Base-by-base conservation (phyloP, 2,329 filamentous ascomycete genomes). In the Dactylonectria macrodidyma region DNA sequence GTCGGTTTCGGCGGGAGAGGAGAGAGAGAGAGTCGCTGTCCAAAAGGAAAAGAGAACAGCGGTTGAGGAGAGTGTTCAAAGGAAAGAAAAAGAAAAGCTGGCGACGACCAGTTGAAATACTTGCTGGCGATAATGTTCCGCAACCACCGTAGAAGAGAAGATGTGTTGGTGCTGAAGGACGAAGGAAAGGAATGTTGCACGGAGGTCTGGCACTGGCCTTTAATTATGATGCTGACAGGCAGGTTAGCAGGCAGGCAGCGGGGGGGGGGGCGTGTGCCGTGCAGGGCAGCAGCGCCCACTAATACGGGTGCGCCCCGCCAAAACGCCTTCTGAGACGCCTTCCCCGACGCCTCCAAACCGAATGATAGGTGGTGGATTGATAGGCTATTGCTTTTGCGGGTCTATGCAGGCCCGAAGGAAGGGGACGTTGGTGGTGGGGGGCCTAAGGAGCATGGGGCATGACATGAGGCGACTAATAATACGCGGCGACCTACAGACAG, bases 81-180 rank as follows among this genome's bases (percentile, higher is more conserved):
- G 11, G 30, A 38, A 48, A 50, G 11, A 24, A 63, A 47, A 59
- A 55, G 38, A 54, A 52, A 34, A 33, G 61, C 50, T 59, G 51
- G 26, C 58, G 65, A 67, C 48, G 57, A 50, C n/a, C 19, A 48
- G 36, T 61, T 68, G 51, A 66, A 68, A 58, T 59, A 62, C n/a
- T 58, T 57, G 48, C 47, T 14, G 26, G 26, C 26, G 34, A 62
- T 55, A 14, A 51, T 48, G 24, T 50, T 38, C 51, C 34, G 51
- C 58, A 60, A 65, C 57, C 56, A 65, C 63, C 26, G 4, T 30
- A 30, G 4, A 19, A 52, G 50, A 51, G 59, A 62, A 33, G 51
- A 26, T 19, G 16, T n/a, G 47, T 34, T 54, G 64, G 51, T 59
- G 64, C 59, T 62, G 54, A 62, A 54, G 48, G 55, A 62, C 59